Evolutionary conservation across 2,329 filamentous ascomycete species (phyloP).

Genomic region (Coniella lustricola): DNA sequence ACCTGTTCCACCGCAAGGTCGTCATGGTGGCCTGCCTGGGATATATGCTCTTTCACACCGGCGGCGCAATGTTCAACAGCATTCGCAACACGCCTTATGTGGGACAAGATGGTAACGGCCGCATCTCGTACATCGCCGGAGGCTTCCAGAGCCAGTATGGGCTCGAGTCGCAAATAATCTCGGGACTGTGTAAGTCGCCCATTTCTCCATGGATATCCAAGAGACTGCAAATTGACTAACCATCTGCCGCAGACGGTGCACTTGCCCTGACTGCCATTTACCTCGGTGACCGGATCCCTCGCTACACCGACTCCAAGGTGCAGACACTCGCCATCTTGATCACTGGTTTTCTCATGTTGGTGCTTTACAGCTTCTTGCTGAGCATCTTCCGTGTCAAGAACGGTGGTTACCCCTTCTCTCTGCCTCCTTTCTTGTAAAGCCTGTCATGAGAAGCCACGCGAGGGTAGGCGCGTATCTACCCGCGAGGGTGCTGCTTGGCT

Average conservation of each 20-base stretch:
- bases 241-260: constrained; percentile 45
- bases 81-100: constrained; percentile 96
- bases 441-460: not conserved
- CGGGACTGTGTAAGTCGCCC: constrained; percentile 68
- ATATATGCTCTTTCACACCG: constrained; percentile 84
- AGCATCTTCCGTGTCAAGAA: constrained; percentile 95
- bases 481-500: not conserved
- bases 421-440: constrained; percentile 72
- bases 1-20: constrained; percentile 83
- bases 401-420: constrained; percentile 83
- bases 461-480: not conserved
- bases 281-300: constrained; percentile 87
- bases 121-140: constrained; percentile 80
- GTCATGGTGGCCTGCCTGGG: constrained; percentile 91
- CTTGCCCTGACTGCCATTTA: constrained; percentile 86
- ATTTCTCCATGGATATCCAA: not conserved
- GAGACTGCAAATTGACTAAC: constrained; percentile 10
- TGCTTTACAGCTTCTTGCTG: constrained; percentile 88
- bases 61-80: constrained; percentile 99
- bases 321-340: constrained; percentile 78
- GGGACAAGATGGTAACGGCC: constrained; percentile 72
- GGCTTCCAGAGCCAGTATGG: constrained; percentile 94
- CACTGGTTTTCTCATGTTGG: constrained; percentile 70
- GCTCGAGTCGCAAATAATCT: constrained; percentile 90
- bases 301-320: constrained; percentile 66